A percentile compares a stretch with the other conserved stretches of the same genome.
These are phyloP conservation scores for Achaetomium macrosporum DNA, from an alignment of 2,329 filamentous ascomycete genomes.

Conservation along the genomic window DNA sequence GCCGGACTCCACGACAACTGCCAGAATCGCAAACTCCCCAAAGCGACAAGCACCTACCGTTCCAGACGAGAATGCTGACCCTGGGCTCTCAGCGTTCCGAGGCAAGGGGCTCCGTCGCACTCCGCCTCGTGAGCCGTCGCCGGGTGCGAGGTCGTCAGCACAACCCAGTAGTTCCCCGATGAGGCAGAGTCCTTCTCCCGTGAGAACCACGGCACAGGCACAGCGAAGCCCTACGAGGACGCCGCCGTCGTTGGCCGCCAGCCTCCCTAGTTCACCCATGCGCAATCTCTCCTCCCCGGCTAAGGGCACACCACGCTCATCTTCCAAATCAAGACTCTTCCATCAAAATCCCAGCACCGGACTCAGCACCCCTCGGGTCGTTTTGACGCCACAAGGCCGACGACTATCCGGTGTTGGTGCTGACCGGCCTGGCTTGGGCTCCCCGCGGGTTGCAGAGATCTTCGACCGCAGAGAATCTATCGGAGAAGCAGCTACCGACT, in stretches of 20 bases:
- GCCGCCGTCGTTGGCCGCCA: conserved; percentile 23
- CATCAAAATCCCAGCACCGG: conserved; percentile 49
- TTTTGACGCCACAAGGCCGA: conserved; percentile 56
- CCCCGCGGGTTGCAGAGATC: conserved; percentile 65
- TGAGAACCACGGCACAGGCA: conserved; percentile 4
- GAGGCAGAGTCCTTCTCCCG: conserved; percentile 15
- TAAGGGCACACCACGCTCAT: conserved; percentile 29
- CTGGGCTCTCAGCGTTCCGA: conserved; percentile 48
- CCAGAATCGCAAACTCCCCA: conserved; percentile 34
- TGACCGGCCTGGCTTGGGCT: conserved; percentile 66
- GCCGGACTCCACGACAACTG: conserved; percentile 38
- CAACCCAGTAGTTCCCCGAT: conserved; percentile 13
- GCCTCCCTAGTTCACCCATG: conserved; percentile 27
- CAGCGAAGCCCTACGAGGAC: conserved; percentile 16
- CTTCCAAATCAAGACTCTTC: conserved; percentile 41
- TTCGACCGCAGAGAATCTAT: conserved; percentile 68
- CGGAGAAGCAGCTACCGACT: conserved; percentile 57
- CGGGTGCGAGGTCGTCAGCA: conserved; percentile 32
- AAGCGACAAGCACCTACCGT: conserved; percentile 30
- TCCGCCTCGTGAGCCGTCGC: conserved; percentile 36
- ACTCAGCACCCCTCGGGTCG: conserved; percentile 54
- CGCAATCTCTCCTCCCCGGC: conserved; percentile 20
- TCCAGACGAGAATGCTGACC: conserved; percentile 44
- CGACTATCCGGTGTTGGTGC: conserved; percentile 62
- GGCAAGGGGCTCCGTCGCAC: conserved; percentile 46